Conservation (phyloP, 805 yeast genomes). For the Candida methanosorbosa region DNA sequence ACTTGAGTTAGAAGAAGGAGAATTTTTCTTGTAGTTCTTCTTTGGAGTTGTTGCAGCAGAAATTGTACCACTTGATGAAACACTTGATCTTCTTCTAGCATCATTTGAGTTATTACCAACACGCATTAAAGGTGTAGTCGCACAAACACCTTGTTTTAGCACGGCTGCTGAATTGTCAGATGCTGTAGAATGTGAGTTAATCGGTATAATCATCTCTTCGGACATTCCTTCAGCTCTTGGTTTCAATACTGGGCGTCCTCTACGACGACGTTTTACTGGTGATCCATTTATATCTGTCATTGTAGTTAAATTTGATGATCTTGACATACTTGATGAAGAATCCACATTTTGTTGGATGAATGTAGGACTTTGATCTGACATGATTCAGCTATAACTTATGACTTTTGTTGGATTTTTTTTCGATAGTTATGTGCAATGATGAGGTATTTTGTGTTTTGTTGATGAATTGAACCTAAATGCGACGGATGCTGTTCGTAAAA, state of each 20-base stretch:
- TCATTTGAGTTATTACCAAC: constrained; percentile 21
- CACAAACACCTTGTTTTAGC: constrained; percentile 17
- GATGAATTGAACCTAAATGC: too few species aligned
- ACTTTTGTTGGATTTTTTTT: too few species aligned
- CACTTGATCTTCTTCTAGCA: constrained; percentile 9
- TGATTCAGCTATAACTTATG: too few species aligned
- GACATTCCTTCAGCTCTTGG: constrained; percentile 14
- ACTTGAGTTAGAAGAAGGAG: constrained; percentile 3
- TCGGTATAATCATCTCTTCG: constrained; percentile 15
- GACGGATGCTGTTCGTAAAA: too few species aligned
- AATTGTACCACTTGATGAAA: constrained; percentile 5
- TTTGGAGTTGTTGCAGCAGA: constrained; percentile 8
- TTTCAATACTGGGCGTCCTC: constrained; percentile 23
- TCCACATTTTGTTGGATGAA: too few species aligned
- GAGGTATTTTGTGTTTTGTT: too few species aligned
- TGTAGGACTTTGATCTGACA: too few species aligned
- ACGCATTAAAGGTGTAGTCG: constrained; percentile 23
- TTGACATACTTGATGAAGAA: too few species aligned
- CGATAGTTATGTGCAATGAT: too few species aligned
- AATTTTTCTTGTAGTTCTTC: constrained; percentile 1
- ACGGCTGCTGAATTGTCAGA: constrained; percentile 20
- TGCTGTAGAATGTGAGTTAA: constrained; percentile 14
- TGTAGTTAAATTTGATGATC: too few species aligned
- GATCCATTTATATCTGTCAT: background rate
- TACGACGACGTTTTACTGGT: constrained; percentile 11